Base-by-base conservation (phyloP, 2,329 filamentous ascomycete species). In the Bipolaris victoriae region DNA sequence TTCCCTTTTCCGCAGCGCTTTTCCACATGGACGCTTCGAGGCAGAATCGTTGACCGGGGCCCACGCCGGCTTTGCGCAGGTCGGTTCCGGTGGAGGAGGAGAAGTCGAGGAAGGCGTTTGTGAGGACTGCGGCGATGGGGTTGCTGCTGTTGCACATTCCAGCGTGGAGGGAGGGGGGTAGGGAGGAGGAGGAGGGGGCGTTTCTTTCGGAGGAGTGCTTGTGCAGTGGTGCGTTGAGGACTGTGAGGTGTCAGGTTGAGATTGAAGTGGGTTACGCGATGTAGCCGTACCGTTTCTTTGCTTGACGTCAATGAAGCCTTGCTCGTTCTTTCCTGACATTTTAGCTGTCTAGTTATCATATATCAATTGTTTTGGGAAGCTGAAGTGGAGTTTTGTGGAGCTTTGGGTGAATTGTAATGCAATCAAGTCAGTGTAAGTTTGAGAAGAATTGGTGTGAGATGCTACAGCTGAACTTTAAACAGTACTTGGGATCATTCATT, bases 81-180 rank as follows among this genome's bases (percentile, higher is more conserved):
- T 88, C 82, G 65, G 86, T 86, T 47, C 84, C 85, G 36, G 79
- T 79, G 7, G 78, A 77, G 29, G 84, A 81, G 18, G 80, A 80
- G 76, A 83, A 87, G 68, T 87, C 83, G 20, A 88, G 81, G 74
- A 88, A 88, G 62, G 83, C 79, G 57, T 84, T 79, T 24, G 83
- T 86, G 3, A 88, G 77, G 36, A 82, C 79, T 24, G 77, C 77
- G n/a, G 85, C 85, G 35, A 88, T 77, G 31, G 83, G 68, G 40
- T 66, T 60, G 9, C 37, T 35, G 31, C 50, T 29, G 13, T 40
- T 64, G 57, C 69, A 71, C 51, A 62, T 62, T 39, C 69, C 69
- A 6, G 63, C 51, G 43, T 57, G 52, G 35, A 63, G 49, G 33
- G 55, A 44, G 18, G 54, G 33, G 2, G 52, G 41, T 7, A 57